Percentiles rank a stretch among this genome's conserved stretches.
Conservation (phyloP, 371 early-diverging fungal genomes). For the Nematocida parisii region DNA sequence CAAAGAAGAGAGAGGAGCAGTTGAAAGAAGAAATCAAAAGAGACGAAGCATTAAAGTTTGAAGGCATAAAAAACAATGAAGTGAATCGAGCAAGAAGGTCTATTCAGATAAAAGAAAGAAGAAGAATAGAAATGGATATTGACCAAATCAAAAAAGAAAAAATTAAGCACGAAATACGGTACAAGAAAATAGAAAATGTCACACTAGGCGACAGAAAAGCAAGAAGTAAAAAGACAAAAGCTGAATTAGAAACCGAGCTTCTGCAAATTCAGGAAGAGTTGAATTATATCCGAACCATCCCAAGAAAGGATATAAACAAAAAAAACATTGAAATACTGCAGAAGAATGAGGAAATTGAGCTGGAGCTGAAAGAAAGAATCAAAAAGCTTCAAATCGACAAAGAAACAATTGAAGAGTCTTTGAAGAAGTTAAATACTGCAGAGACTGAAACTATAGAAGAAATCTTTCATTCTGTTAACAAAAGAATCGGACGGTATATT, state of each 20-base stretch:
- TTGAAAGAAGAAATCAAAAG: conserved; percentile 56
- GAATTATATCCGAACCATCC: background rate
- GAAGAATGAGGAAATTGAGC: conserved; percentile 65
- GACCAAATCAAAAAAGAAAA: conserved; percentile 34
- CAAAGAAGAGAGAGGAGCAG: conserved; percentile 59
- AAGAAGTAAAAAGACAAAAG: background rate
- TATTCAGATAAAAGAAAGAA: conserved; percentile 47
- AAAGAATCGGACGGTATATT: conserved; percentile 65
- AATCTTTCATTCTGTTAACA: conserved; percentile 60
- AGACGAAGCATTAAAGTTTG: conserved; percentile 52
- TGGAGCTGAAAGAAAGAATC: conserved; percentile 67
- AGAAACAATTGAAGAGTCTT: conserved; percentile 61
- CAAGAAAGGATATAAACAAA: conserved; percentile 64
- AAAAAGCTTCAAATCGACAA: conserved; percentile 68
- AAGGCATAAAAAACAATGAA: conserved; percentile 45
- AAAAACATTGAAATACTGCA: conserved; percentile 70
- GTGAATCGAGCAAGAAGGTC: conserved; percentile 53
- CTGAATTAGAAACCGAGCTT: background rate
- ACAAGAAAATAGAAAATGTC: conserved; percentile 29
- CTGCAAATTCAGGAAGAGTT: background rate
- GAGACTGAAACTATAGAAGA: conserved; percentile 69
- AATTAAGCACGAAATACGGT: conserved; percentile 74
- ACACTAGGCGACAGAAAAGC: background rate
- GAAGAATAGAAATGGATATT: conserved; percentile 21
- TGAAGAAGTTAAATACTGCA: conserved; percentile 61